Evolutionary conservation across 164 flowering plant genomes (phyloP).

Genomic region (Sedum album): DNA sequence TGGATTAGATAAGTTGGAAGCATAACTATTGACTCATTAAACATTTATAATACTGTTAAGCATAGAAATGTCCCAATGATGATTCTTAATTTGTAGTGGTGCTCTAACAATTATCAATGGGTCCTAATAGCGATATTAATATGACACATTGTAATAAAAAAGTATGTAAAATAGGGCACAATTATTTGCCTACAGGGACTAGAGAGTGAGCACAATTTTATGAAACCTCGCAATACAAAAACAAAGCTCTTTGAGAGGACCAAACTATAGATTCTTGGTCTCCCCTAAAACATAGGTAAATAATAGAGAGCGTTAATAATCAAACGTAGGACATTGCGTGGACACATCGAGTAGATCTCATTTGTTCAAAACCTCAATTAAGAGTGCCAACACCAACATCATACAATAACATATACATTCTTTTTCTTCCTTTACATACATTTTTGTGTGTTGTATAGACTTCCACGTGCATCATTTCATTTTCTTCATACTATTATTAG

Average conservation of each 20-base stretch:
- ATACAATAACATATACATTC: background rate
- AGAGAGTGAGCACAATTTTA: background rate
- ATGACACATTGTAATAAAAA: background rate
- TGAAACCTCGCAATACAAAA: background rate
- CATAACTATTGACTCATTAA: background rate
- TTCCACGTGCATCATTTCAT: background rate
- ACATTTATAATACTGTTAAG: no score
- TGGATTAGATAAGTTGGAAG: background rate
- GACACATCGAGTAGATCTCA: background rate
- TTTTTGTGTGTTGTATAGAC: background rate
- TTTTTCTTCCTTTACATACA: no score
- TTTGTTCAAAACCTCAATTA: background rate
- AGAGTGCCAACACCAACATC: background rate
- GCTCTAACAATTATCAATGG: no score
- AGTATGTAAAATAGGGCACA: background rate
- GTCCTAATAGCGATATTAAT: no score
- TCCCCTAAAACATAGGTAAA: background rate
- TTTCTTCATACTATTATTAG: background rate
- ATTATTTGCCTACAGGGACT: background rate
- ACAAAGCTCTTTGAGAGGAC: background rate
- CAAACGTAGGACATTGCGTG: background rate
- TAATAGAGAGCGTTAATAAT: background rate
- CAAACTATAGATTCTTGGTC: background rate
- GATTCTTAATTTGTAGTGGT: no score
- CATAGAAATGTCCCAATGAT: no score